Base-by-base conservation (phyloP, 495 filamentous ascomycete genomes). In the Aspergillus egyptiacus region DNA sequence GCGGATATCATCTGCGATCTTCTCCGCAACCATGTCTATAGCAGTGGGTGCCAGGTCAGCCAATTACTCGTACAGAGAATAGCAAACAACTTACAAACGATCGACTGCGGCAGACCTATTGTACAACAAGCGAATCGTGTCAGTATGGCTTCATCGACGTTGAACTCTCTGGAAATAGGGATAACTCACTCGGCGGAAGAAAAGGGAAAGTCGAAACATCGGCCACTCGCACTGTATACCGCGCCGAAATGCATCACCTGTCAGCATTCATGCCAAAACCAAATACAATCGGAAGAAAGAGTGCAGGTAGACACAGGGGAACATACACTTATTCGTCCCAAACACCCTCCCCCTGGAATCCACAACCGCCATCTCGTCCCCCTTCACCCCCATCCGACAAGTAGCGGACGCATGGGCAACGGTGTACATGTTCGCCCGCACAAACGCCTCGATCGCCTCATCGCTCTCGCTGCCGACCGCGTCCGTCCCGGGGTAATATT, bases 181-280 rank as follows among this genome's bases (percentile, higher is more conserved):
- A n/a, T n/a, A n/a, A n/a, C n/a, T n/a, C n/a, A 0, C 78, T 79
- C 0, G 81, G 77, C 1, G 70, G 69, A 18, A 81, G 52, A 11
- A 82, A 55, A 0, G 81, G 75, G 50, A 84, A 79, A 18, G 73
- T 61, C 27, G 70, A 72, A 1, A 75, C 77, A 64, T 86, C 82
- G 4, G 84, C 78, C 10, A 84, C 75, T 10, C 28, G 28, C 3
- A 31, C 8, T n/a, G n/a, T n/a, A n/a, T n/a, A n/a, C n/a, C n/a
- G n/a, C n/a, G n/a, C n/a, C n/a, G n/a, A n/a, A n/a, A n/a, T n/a
- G n/a, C n/a, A n/a, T n/a, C n/a, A n/a, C n/a, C n/a, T n/a, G n/a
- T n/a, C n/a, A n/a, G n/a, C n/a, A n/a, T n/a, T n/a, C n/a, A n/a
- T n/a, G n/a, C n/a, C n/a, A n/a, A n/a, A n/a, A n/a, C n/a, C n/a